Base-by-base conservation (phyloP, 169 alveolate genomes). In the Plasmodium knowlesi region DNA sequence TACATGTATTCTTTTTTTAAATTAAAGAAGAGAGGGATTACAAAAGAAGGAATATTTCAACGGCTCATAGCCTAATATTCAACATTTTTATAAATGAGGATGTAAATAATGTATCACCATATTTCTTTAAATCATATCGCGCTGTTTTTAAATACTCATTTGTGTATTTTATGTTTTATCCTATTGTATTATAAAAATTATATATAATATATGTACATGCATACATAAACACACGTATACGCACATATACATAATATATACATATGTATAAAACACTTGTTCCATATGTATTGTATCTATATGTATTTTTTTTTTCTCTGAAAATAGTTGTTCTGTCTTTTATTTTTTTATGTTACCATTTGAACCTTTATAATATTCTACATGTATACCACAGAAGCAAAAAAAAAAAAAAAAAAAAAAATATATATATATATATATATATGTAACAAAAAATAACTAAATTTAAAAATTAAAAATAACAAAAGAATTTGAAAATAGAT, bases 281-380 rank as follows among this genome's bases (percentile, higher is more conserved):
- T 67, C 14, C 10, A 67, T 28, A 67, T 25, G 37, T 67, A 25
- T 67, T 67, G 76, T 32, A 39, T 57, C 61, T 54, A 3, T 82
- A 32, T 39, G 28, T 32, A 25, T 41, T 32, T 71, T 41, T 83
- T 71, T 83, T 83, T 71, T 70, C 37, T 83, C 30, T 70, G 14
- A 34, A 83, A 70, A 83, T 37, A 34, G 82, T 83, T 83, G 80
- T 54, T 54, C 80, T 53, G 34, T 71, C 53, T 83, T 57, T 83
- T 71, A 83, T 71, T 83, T 83, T 83, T 83, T 83, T 83, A 83
- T 71, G 92, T 83, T 83, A 50, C 82, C 71, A 71, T 83, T 83
- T 83, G 92, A 83, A 83, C 92, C 39, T 83, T 83, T 83, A 83
- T 57, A 83, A 82, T 70, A 83, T 70, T 83, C 71, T 41, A 54